Percentiles rank a stretch among this genome's conserved stretches.
phyloP scores from a whole-genome alignment of 306 rosid species.

The Citrullus colocynthis region DNA sequence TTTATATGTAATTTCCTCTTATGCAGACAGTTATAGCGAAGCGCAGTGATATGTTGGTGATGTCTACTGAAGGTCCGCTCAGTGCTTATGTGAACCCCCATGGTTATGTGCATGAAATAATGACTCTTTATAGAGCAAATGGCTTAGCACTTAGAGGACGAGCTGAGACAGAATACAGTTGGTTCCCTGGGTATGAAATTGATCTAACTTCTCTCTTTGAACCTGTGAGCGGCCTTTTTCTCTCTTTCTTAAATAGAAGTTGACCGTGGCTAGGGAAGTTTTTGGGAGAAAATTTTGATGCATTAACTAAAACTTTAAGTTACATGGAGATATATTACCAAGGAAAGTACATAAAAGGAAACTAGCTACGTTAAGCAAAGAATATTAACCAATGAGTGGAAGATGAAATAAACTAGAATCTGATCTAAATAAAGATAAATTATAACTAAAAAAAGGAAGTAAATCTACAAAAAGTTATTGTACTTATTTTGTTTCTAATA shows the following conservation, averaged over 20 bases:
- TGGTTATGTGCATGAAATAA: constrained; percentile 74
- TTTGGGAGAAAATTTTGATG: background rate
- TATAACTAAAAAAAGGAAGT: no score
- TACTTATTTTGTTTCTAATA: background rate
- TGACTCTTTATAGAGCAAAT: constrained; percentile 66
- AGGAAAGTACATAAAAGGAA: background rate
- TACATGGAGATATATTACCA: no score
- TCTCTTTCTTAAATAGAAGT: background rate
- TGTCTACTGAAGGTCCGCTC: constrained; percentile 95
- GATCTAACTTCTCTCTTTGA: background rate
- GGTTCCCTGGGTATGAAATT: constrained; percentile 92
- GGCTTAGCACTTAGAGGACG: constrained; percentile 57
- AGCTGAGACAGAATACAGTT: constrained; percentile 56
- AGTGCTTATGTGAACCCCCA: constrained; percentile 77
- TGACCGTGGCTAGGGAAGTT: background rate
- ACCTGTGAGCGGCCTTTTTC: background rate
- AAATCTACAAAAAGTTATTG: background rate
- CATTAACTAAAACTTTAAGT: no score
- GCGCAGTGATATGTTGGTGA: constrained; percentile 89
- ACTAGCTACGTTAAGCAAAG: background rate
- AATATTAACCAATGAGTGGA: background rate
- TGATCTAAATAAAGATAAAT: no score
- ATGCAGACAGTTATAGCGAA: constrained; percentile 66
- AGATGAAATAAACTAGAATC: background rate
- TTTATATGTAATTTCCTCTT: constrained; percentile 7